Evolutionary conservation across 2,329 filamentous ascomycete genomes (phyloP).

Genomic region (Emmonsiellopsis sp.): DNA sequence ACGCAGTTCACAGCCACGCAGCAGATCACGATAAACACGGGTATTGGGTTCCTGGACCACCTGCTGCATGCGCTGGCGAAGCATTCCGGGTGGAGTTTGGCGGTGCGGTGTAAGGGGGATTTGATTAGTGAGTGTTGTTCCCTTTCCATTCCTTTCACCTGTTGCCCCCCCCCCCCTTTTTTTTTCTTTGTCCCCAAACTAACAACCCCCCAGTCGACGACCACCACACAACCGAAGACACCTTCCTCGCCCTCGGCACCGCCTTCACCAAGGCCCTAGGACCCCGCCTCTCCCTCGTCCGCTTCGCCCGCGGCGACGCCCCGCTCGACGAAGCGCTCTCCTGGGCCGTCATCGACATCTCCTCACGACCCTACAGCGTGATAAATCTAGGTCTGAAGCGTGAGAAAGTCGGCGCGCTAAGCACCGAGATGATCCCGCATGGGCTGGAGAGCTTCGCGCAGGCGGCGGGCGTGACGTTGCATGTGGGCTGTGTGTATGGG

Average conservation of each 20-base stretch:
- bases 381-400: conserved; percentile 75
- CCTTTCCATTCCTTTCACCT: neutral
- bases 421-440: conserved; percentile 95
- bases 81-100: conserved; percentile 88
- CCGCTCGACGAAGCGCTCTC: conserved; percentile 93
- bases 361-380: conserved; percentile 79
- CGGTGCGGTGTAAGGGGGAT: conserved; percentile 75
- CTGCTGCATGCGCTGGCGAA: conserved; percentile 97
- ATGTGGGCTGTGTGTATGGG: conserved; percentile 85
- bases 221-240: conserved; percentile 96
- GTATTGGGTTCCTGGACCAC: conserved; percentile 96
- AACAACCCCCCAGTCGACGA: conserved; percentile 65
- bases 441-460: conserved; percentile 91
- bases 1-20: conserved; percentile 77
- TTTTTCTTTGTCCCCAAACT: neutral
- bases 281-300: conserved; percentile 68
- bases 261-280: conserved; percentile 77
- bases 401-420: conserved; percentile 89
- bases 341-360: conserved; percentile 87
- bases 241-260: conserved; percentile 78
- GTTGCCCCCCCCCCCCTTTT: neutral
- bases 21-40: conserved; percentile 78
- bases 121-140: conserved; percentile 65
- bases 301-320: conserved; percentile 86
- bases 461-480: conserved; percentile 80